Percentiles rank a stretch among this genome's conserved stretches.
phyloP scores from a whole-genome alignment of 78 protist species.

The Anaeramoeba ignava region DNA sequence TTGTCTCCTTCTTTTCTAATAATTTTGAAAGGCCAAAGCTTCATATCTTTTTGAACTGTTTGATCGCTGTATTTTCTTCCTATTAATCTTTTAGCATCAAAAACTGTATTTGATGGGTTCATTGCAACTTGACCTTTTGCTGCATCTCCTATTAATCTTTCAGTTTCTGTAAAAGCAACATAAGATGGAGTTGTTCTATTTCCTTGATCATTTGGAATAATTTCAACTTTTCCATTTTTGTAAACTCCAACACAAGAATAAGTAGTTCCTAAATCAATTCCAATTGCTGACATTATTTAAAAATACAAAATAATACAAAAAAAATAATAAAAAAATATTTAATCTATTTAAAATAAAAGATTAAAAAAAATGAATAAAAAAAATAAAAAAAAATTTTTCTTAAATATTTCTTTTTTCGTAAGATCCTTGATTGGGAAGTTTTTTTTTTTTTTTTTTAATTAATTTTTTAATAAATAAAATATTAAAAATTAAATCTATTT shows the following conservation, averaged over 20 bases:
- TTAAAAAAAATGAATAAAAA: not conserved
- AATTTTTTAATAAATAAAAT: not conserved
- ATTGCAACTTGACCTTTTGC: conserved; percentile 87
- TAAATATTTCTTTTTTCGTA: no score
- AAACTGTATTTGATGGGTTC: conserved; percentile 91
- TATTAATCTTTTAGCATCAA: conserved; percentile 84
- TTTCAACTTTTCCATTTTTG: not conserved
- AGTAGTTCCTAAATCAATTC: no score
- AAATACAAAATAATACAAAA: not conserved
- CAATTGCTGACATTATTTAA: conserved; percentile 2
- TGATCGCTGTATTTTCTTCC: conserved; percentile 9
- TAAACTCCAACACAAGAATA: conserved; percentile 5
- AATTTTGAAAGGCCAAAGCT: conserved; percentile 86
- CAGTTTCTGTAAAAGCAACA: conserved; percentile 45
- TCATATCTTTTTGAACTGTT: conserved; percentile 61
- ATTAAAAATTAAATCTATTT: not conserved
- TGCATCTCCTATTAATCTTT: conserved; percentile 62
- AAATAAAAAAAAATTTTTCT: conserved; percentile 3
- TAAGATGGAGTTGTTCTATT: conserved; percentile 47
- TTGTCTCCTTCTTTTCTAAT: conserved; percentile 54
- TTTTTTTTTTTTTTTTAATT: no score
- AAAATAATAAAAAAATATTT: conserved; percentile 4
- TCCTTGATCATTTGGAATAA: conserved; percentile 34
- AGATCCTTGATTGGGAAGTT: no score
- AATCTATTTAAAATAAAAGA: not conserved